A percentile compares a stretch with the other conserved stretches of the same genome.
Evolutionary conservation across 345 rosid species (phyloP).

Genomic region (Salix udensis): DNA sequence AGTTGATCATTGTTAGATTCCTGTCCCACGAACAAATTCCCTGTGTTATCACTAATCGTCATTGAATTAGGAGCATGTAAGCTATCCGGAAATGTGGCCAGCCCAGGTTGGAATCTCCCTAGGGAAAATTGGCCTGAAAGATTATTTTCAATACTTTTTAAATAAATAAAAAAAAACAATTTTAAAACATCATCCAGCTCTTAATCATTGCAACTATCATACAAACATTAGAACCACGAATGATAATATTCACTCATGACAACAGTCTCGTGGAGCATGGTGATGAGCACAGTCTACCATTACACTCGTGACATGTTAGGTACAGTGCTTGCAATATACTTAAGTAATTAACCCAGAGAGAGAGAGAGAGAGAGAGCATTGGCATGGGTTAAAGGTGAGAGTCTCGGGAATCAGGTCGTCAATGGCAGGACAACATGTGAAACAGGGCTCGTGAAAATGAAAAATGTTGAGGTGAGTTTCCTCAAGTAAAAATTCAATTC

Average conservation of each 20-base stretch:
- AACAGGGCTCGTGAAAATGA: slow-evolving; percentile 37
- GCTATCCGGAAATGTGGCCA: background rate
- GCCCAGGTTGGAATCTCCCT: no score
- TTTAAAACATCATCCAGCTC: no score
- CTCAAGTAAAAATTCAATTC: slow-evolving; percentile 1
- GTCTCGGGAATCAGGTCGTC: slow-evolving; percentile 38
- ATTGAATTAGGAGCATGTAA: background rate
- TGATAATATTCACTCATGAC: background rate
- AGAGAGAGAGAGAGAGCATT: background rate
- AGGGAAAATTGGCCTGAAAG: no score
- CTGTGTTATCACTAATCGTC: no score
- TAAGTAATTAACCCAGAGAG: background rate
- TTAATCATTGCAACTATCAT: background rate
- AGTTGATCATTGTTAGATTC: background rate
- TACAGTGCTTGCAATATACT: background rate
- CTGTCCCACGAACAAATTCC: background rate
- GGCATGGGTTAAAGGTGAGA: slow-evolving; percentile 39
- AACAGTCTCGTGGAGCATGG: background rate
- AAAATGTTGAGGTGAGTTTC: slow-evolving; percentile 34
- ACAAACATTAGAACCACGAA: background rate
- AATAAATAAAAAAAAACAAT: no score
- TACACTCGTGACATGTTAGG: background rate
- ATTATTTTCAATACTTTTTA: no score
- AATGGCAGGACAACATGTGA: slow-evolving; percentile 34
- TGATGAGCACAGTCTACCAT: background rate